Evolutionary conservation across 345 rosid species (phyloP), one percentile per base, ranked within the genome.

Genomic region (Excoecaria agallocha): DNA sequence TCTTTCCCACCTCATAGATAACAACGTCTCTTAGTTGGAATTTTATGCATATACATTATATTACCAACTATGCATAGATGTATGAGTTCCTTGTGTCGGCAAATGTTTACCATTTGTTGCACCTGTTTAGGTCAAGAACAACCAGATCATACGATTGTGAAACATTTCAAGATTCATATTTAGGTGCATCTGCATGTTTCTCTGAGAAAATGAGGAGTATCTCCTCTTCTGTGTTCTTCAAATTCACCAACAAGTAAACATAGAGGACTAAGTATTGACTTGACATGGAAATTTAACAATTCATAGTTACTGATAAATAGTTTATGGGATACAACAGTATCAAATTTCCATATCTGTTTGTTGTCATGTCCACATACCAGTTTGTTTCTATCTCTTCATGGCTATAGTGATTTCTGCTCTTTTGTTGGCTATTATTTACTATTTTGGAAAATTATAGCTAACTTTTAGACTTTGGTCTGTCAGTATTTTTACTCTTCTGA

Each of bases 401-500:
- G 22, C 66, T 51, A 37, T 49, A 56, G 1, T 60, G 16, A 17
- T 80, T 50, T 59, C 58, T 45, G 46, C 35, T 41, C 30, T 72
- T 71, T 48, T 74, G 64, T 46, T 55, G 11, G 43, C 16, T 67
- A 16, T 22, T 20, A 69, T 71, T 61, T 20, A 48, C 55, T 74
- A 46, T 54, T 24, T 66, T 60, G 16, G 37, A 43, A 20, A n/a
- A 22, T 8, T 59, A 13, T 45, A 22, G 61, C 20, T 57, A n/a
- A 76, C 17, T 48, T 62, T 68, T 24, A 12, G 37, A 24, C 49
- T 63, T 61, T 76, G 16, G 46, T 60, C 46, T 55, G 15, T 65
- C 87, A 95, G 99, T 81, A 98, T 96, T 65, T 93, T 98, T 63
- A 97, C 99, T 11, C 89, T 96, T 76, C 87, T 96, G 81, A 96